phyloP scores from a whole-genome alignment of 768 basidiomycete genomes.

The Suillus cothurnatus region DNA sequence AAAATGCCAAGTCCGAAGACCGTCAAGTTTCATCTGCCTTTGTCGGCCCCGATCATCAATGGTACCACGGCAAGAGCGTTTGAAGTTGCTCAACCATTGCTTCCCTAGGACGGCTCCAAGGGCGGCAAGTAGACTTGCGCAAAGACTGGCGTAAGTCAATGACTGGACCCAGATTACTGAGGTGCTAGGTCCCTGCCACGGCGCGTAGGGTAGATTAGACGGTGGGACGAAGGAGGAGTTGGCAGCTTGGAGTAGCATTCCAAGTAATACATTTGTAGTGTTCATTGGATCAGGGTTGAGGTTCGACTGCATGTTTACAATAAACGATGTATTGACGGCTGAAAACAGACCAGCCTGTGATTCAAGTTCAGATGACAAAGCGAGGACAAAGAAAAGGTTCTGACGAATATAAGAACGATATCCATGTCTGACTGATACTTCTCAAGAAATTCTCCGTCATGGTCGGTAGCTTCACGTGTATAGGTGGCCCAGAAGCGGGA shows the following conservation, averaged over 20 bases:
- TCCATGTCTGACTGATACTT: conserved; percentile 21
- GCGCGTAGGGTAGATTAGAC: not conserved
- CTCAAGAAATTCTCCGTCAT: conserved; percentile 21
- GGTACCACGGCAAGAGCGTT: conserved; percentile 8
- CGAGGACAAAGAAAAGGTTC: conserved; percentile 3
- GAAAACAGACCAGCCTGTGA: conserved; percentile 20
- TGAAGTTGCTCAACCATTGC: conserved; percentile 14
- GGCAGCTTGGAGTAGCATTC: conserved; percentile 13
- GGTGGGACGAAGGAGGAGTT: not conserved
- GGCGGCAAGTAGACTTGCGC: conserved; percentile 18
- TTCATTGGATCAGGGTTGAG: conserved; percentile 14
- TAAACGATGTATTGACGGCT: conserved; percentile 17
- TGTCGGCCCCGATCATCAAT: conserved; percentile 8
- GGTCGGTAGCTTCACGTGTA: conserved; percentile 15
- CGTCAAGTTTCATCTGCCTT: conserved; percentile 14
- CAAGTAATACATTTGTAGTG: conserved; percentile 16
- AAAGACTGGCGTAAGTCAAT: conserved; percentile 18
- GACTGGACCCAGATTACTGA: conserved; percentile 16
- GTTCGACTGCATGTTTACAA: conserved; percentile 13
- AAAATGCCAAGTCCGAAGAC: conserved; percentile 11
- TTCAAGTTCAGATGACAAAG: not conserved
- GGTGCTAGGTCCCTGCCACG: not conserved
- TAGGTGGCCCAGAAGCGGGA: conserved; percentile 18
- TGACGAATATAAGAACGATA: conserved; percentile 25
- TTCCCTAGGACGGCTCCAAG: conserved; percentile 15